Base-by-base conservation (phyloP, 345 rosid species). In the Ceriops zippeliana region DNA sequence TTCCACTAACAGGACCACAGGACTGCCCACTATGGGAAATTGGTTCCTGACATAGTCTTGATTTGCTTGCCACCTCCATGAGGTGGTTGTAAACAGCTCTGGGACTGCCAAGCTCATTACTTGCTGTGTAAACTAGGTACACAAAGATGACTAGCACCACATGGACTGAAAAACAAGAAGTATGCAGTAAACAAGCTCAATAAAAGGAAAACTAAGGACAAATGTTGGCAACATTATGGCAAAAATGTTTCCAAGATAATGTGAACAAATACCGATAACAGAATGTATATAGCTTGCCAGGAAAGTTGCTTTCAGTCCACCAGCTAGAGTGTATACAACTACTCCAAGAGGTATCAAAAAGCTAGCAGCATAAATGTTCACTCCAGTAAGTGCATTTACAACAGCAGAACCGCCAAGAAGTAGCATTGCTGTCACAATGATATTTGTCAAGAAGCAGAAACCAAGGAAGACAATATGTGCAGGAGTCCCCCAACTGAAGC, bases 281-380 rank as follows among this genome's bases (percentile, higher is more conserved):
- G 98, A 93, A 73, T 93, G 98, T 61, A 90, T 89, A 66, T 90
- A 93, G 82, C 98, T 93, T 0, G 98, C 98, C 63, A 93, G 83
- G 77, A 93, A 93, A 37, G 98, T 93, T 60, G 98, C 98, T 79
- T 90, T 87, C 20, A 90, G 87, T 52, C 98, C 98, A 58, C 98
- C 97, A 6, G 98, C 96, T n/a, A 90, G 83, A 19, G 98, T 89
- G 73, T 93, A 90, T 27, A 86, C 84, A 56, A 89, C 78, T 8
- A 90, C 96, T 17, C 98, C 98, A 5, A 93, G 90, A n/a, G 98
- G 98, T 63, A 90, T 90, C 66, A 93, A 83, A 79, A 93, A 93
- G 81, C 97, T 90, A 61, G 98, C 98, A 5, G 91, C 90, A 30
- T 86, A 90, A 28, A 93, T 86, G 72, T 93, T 87, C 21, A 90